Evolutionary conservation across 2,329 filamentous ascomycete genomes (phyloP), one percentile per base, ranked within the genome.

Genomic region (Phialocephala sp.): DNA sequence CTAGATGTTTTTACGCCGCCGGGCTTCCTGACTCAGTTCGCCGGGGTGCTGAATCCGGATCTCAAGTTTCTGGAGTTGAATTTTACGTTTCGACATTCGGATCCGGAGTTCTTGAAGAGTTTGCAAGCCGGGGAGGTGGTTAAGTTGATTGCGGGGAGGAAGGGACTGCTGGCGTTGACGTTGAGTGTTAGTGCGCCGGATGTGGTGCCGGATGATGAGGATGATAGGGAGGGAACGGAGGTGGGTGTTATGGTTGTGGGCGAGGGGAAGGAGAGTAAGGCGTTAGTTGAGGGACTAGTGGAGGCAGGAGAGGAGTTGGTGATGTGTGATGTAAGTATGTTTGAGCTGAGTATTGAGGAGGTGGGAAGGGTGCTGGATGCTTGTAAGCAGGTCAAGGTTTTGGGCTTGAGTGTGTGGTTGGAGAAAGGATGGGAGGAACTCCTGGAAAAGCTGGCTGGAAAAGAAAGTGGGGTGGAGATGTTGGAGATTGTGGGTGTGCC

Each of bases 51-150:
- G 2, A 64, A 76, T 2, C 66, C 73, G 6, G 76, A 75, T 0
- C 64, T 83, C 45, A 79, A 79, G 72, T 80, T 83, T 63, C 67
- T 83, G 56, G 80, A 83, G 64, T 72, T 83, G 24, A 80, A 79
- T 50, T 83, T 81, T 63, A 83, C 80, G 1, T 82, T 79, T 64
- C 75, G 80, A 6, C 80, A 81, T 69, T 77, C 79, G 41, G 68
- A 72, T 54, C 64, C 68, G 37, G 55, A 65, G 14, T 74, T 72
- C 45, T 22, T 70, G 60, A 54, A 63, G 1, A 67, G 50, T 20
- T 8, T 74, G 22, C 64, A 66, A 0, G 54, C 61, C 0, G 59
- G 54, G 36, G 72, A 72, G 9, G 22, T 74, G 0, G 65, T 45
- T 1, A 41, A 35, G 12, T 65, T 72, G n/a, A 50, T 73, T 27